Percentiles rank a stretch among this genome's conserved stretches.
Evolutionary conservation across 176 grass and related monocot species (phyloP).

Genomic region (Rhynchospora tenuis): DNA sequence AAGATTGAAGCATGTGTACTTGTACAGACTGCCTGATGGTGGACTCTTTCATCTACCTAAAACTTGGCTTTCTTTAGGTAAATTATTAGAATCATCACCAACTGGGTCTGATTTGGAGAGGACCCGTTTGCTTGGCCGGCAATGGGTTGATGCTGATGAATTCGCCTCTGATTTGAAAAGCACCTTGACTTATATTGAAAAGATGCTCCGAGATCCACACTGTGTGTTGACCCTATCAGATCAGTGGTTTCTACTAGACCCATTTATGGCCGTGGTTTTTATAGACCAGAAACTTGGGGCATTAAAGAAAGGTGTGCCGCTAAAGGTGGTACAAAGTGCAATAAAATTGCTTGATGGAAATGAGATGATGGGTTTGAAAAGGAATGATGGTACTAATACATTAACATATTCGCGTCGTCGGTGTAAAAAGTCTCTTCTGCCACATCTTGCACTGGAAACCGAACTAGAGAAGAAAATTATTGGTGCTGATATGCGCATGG

Average conservation of each 20-base stretch:
- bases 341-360: slow-evolving; percentile 43
- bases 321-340: slow-evolving; percentile 65
- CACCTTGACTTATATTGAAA: slow-evolving; percentile 50
- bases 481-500: background rate
- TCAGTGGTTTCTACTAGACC: slow-evolving; percentile 85
- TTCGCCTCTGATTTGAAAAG: slow-evolving; percentile 62
- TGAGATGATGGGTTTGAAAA: slow-evolving; percentile 24
- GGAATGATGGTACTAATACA: slow-evolving; percentile 26
- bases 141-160: slow-evolving; percentile 44
- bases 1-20: slow-evolving; percentile 23
- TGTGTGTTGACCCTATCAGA: slow-evolving; percentile 49
- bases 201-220: slow-evolving; percentile 28
- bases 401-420: background rate
- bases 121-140: slow-evolving; percentile 30
- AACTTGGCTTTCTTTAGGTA: slow-evolving; percentile 75
- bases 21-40: slow-evolving; percentile 37
- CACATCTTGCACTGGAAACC: background rate
- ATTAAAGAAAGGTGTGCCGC: slow-evolving; percentile 46
- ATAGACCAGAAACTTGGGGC: slow-evolving; percentile 75
- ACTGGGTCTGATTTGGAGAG: slow-evolving; percentile 23
- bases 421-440: slow-evolving; percentile 14
- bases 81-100: slow-evolving; percentile 35
- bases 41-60: slow-evolving; percentile 46
- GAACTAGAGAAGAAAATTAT: background rate
- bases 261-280: slow-evolving; percentile 75